Conservation (phyloP, 306 rosid species). For the Potentilla sterilis region DNA sequence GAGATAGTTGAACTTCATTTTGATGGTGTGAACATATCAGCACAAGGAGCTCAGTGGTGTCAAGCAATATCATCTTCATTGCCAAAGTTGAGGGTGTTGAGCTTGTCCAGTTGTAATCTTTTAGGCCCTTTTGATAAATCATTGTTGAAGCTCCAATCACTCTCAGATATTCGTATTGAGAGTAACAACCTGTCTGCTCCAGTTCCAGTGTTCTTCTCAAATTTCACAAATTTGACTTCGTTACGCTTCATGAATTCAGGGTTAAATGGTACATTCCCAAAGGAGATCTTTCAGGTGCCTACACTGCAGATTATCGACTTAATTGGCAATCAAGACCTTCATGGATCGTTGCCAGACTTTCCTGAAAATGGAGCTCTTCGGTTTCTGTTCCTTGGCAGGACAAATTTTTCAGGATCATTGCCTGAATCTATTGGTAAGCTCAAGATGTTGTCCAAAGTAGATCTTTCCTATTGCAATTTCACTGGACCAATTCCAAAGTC, state of each 20-base stretch:
- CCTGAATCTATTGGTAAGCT: slow-evolving; percentile 29
- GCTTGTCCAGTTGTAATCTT: slow-evolving; percentile 20
- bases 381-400: background rate
- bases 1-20: slow-evolving; percentile 39
- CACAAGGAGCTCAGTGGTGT: slow-evolving; percentile 44
- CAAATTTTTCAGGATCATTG: slow-evolving; percentile 22
- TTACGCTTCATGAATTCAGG: background rate
- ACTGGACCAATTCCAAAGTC: slow-evolving; percentile 24
- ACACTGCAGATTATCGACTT: slow-evolving; percentile 23
- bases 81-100: slow-evolving; percentile 24
- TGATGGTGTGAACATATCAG: slow-evolving; percentile 46
- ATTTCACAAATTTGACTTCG: slow-evolving; percentile 26
- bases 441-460: slow-evolving; percentile 18
- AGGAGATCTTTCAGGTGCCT: slow-evolving; percentile 27
- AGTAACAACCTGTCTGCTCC: background rate
- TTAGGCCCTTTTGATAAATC: slow-evolving; percentile 16
- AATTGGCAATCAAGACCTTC: background rate
- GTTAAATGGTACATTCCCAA: slow-evolving; percentile 26
- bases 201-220: slow-evolving; percentile 25
- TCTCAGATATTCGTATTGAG: slow-evolving; percentile 23
- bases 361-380: slow-evolving; percentile 7
- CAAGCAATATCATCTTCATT: slow-evolving; percentile 23
- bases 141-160: slow-evolving; percentile 6
- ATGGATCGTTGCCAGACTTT: slow-evolving; percentile 32
- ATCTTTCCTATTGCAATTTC: slow-evolving; percentile 17